Evolutionary conservation across 2,329 filamentous ascomycete genomes (phyloP), one percentile per base, ranked within the genome.

Genomic region (Paecilomyces sp.): DNA sequence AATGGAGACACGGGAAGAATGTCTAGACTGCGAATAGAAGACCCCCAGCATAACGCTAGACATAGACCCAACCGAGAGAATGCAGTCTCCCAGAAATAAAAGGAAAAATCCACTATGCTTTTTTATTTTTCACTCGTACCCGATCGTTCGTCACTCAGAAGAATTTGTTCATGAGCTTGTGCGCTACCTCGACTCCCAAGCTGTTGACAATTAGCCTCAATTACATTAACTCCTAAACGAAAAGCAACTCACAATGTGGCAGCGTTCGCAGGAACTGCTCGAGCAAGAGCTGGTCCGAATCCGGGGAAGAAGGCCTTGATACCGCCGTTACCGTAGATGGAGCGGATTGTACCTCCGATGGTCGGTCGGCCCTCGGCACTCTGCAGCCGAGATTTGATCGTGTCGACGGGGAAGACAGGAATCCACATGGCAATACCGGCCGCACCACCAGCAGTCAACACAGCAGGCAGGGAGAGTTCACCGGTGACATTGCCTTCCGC

Each of bases 381-480:
- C 82, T 99, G 94, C 73, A 99, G 79, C 41, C 92, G 83, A 64
- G 88, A 92, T 85, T 99, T 99, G 79, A 99, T 88, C 0, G 94
- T 99, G 72, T 99, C 94, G 64, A 99, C 84, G 24, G 94, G 94
- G 84, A 99, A 99, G 51, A 99, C 92, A 58, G 94, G 92, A 66
- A 97, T 94, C 94, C 94, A 99, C 94, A 99, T 99, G 63, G 94
- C 94, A 28, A 99, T 85, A 71, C 94, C 94, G 0, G 94, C 94
- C 3, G 88, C 90, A 63, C 90, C 94, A 68, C 94, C 94, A 1
- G 94, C 94, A 30, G 86, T 84, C 68, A 92, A 91, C 60, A 99
- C 84, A 11, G 94, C 94, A 1, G 85, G 79, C 63, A 99, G 80
- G 69, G 89, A 93, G 60, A 97, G 78, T 67, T 94, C 81, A 51